A percentile compares a stretch with the other conserved stretches of the same genome.
These are phyloP conservation scores for Crotalaria pallida DNA, from an alignment of 306 rosid species.

Conservation along the genomic window DNA sequence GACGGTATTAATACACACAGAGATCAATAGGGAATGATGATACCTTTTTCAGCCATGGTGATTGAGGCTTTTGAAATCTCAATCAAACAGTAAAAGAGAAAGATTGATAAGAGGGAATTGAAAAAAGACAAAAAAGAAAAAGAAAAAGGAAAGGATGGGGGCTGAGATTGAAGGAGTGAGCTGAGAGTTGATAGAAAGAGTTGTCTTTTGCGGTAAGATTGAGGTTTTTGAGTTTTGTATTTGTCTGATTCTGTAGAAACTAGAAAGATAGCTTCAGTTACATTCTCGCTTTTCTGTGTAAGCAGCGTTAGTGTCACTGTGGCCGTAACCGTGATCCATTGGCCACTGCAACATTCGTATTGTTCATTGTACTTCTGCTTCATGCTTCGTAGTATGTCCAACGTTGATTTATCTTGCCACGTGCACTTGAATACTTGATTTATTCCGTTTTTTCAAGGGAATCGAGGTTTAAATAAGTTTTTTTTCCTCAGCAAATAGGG, in stretches of 20 bases:
- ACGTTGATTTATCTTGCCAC: too few species aligned
- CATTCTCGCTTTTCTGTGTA: neutral
- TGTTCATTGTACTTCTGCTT: too few species aligned
- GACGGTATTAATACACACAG: neutral
- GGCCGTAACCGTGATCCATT: neutral
- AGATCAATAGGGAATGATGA: neutral
- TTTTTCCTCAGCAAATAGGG: too few species aligned
- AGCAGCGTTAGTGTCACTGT: neutral
- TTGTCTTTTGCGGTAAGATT: slow-evolving; percentile 9
- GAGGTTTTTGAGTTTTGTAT: neutral
- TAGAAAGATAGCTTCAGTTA: neutral
- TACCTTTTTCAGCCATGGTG: slow-evolving; percentile 51
- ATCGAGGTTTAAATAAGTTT: too few species aligned
- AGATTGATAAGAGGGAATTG: neutral
- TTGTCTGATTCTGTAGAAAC: neutral
- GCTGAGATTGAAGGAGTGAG: slow-evolving; percentile 14
- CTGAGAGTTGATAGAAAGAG: slow-evolving; percentile 12
- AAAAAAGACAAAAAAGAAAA: too few species aligned
- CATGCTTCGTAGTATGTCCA: too few species aligned
- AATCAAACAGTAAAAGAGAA: neutral
- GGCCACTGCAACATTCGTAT: neutral
- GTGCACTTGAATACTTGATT: too few species aligned
- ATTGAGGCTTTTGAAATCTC: slow-evolving; percentile 27
- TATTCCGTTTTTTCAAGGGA: too few species aligned
- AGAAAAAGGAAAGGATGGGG: too few species aligned